phyloP scores from a whole-genome alignment of 164 flowering plant species.

The Paratinospora sagittata region DNA sequence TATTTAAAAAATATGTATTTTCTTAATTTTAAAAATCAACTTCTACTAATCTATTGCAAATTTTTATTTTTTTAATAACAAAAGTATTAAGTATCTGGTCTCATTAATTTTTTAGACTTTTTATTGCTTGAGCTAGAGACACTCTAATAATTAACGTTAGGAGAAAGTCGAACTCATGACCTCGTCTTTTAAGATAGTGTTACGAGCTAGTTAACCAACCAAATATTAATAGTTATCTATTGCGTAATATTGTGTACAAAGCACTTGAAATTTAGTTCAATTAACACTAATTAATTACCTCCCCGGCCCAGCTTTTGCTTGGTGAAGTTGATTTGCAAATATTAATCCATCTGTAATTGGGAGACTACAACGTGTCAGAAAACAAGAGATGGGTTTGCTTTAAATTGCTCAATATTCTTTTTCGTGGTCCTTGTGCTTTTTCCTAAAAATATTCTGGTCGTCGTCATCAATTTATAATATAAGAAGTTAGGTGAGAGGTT shows the following conservation, averaged over 20 bases:
- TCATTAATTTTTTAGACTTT: too few species aligned
- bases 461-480: background rate
- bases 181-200: too few species aligned
- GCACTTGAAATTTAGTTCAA: background rate
- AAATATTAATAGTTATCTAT: too few species aligned
- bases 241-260: too few species aligned
- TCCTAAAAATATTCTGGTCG: background rate
- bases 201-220: too few species aligned
- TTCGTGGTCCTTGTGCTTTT: background rate
- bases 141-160: too few species aligned
- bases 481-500: background rate
- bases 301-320: background rate
- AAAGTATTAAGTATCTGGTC: too few species aligned
- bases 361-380: background rate
- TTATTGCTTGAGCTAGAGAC: too few species aligned
- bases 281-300: background rate
- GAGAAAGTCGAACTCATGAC: too few species aligned
- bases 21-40: too few species aligned
- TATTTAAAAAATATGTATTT: too few species aligned
- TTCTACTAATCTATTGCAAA: background rate
- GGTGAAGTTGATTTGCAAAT: background rate
- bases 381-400: background rate
- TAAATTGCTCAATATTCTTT: slow-evolving; percentile 1
- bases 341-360: background rate
- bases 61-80: too few species aligned